A percentile compares a stretch with the other conserved stretches of the same genome.
Conservation (phyloP, 163 green algal genomes). For the Chlorella variabilis region DNA sequence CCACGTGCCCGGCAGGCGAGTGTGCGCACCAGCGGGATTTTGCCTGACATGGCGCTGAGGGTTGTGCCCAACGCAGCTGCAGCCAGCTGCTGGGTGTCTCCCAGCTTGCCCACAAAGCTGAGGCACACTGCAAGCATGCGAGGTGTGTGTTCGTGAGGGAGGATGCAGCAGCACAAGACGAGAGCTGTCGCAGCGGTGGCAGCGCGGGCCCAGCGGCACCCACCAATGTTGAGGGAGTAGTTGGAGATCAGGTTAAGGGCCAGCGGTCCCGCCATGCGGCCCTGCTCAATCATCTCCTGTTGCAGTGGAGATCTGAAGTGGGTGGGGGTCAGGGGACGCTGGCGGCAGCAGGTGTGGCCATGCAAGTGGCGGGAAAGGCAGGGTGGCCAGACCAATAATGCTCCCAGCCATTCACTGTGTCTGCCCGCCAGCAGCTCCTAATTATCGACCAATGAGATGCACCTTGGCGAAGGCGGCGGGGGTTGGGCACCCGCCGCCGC, state of each 20-base stretch:
- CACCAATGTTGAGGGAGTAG: slow-evolving; percentile 38
- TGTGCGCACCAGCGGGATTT: background rate
- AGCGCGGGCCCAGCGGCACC: too few species aligned
- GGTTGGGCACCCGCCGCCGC: background rate
- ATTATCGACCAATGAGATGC: too few species aligned
- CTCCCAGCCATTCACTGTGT: too few species aligned
- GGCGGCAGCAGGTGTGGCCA: background rate
- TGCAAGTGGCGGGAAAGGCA: too few species aligned
- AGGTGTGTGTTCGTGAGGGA: slow-evolving; percentile 19
- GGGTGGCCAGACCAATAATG: too few species aligned
- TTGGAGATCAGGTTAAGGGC: slow-evolving; percentile 45
- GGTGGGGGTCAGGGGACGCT: background rate
- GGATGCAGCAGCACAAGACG: too few species aligned
- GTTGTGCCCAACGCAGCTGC: slow-evolving; percentile 50
- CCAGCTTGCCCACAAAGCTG: slow-evolving; percentile 40
- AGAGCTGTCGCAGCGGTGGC: too few species aligned
- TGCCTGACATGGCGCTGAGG: slow-evolving; percentile 42
- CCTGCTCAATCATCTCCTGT: slow-evolving; percentile 34
- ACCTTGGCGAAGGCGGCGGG: background rate
- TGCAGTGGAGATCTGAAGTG: background rate
- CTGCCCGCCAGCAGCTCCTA: too few species aligned
- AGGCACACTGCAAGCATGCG: slow-evolving; percentile 34
- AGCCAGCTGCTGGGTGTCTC: slow-evolving; percentile 47
- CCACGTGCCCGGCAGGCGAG: background rate
- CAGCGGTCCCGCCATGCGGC: slow-evolving; percentile 38